Base-by-base conservation (phyloP, 257 asterid species). In the Przewalskia tangutica region DNA sequence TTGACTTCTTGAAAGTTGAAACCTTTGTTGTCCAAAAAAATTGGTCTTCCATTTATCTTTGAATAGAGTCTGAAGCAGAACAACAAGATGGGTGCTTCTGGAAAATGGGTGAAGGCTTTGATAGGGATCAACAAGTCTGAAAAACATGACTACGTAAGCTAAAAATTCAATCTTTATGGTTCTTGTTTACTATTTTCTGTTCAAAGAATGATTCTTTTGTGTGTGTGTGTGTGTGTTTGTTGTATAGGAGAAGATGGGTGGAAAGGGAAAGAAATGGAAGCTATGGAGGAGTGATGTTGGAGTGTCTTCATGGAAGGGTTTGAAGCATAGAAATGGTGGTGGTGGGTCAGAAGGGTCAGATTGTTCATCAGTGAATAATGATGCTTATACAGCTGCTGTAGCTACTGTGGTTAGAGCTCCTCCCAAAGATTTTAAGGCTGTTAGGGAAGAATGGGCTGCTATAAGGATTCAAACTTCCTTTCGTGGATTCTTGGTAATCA, bases 391-490 rank as follows among this genome's bases (percentile, higher is more conserved):
- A 76, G 98, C 97, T 75, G 97, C 99, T 20, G 91, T 92, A 46
- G 97, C 97, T 23, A 85, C 97, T 68, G 97, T 95, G n/a, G 97
- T 92, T 7, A 88, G 98, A 77, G 98, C 98, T 71, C 94, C 91
- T 83, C 97, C 98, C 8, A 94, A 91, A 67, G 98, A 94, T 85
- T 95, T 95, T 85, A 89, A 81, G 84, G 93, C 70, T 75, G 97
- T 95, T 14, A 90, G 89, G 86, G 89, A 91, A 84, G 97, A 95
- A 89, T 95, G 98, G 97, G 98, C 97, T 58, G 97, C 98, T 81
- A 94, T 94, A 54, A 89, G 97, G 81, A 94, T 95, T 85, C 97
- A 95, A 87, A 91, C 97, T 81, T 90, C 97, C 27, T 94, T 95
- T 86, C 91, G 97, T 84, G 99, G 95, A 17, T 95, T 95, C 77